Conservation (phyloP, 225 moss, liverwort and hornwort genomes). For the Takakia lepidozioides region DNA sequence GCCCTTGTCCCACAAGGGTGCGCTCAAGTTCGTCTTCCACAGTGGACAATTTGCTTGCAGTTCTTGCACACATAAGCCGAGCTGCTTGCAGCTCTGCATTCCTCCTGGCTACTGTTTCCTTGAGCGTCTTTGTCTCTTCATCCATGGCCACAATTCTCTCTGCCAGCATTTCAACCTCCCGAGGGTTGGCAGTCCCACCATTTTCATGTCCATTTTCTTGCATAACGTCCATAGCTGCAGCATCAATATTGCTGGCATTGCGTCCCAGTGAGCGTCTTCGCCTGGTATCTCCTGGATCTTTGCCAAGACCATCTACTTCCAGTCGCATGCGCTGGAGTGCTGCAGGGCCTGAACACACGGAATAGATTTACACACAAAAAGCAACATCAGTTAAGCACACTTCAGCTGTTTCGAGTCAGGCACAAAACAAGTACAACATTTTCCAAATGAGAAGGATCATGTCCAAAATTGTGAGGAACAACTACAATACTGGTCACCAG, state of each 20-base stretch:
- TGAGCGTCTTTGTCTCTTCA: conserved; percentile 64
- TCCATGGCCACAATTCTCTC: conserved; percentile 40
- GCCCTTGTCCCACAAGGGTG: conserved; percentile 10
- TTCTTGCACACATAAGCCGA: conserved; percentile 68
- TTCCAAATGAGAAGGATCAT: no score
- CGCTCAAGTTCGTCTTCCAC: conserved; percentile 60
- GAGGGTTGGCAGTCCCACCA: neutral
- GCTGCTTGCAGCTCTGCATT: conserved; percentile 63
- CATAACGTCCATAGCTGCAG: conserved; percentile 7
- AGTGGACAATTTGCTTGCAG: conserved; percentile 69
- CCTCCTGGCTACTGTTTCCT: conserved; percentile 56
- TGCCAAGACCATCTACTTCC: conserved; percentile 51
- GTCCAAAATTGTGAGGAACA: no score
- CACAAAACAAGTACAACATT: no score
- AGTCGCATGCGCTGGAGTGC: conserved; percentile 59
- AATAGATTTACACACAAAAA: no score
- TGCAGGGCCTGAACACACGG: conserved; percentile 47
- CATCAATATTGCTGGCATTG: conserved; percentile 27
- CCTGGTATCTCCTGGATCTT: conserved; percentile 24
- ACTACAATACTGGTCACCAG: no score
- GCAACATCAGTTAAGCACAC: no score
- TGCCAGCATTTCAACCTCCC: conserved; percentile 15
- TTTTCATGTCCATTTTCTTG: conserved; percentile 16
- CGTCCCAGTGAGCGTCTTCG: conserved; percentile 37
- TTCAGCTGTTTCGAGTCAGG: no score